Conservation (phyloP, 768 basidiomycete genomes). For the Dioszegia hungarica region DNA sequence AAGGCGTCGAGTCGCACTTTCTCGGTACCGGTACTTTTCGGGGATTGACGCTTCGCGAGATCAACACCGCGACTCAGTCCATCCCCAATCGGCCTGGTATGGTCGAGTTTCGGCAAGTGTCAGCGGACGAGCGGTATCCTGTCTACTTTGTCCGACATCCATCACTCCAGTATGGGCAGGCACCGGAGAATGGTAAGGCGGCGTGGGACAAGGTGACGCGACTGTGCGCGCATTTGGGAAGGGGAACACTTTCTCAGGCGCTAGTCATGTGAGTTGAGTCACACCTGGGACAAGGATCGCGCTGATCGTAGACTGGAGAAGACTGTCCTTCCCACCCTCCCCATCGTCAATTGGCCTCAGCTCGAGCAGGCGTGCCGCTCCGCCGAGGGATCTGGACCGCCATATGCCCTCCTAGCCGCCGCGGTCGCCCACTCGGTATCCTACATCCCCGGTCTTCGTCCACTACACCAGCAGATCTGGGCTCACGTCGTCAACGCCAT, state of each 20-base stretch:
- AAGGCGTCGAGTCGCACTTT: conserved; percentile 18
- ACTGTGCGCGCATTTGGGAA: conserved; percentile 7
- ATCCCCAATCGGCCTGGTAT: conserved; percentile 3
- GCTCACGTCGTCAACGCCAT: conserved; percentile 15
- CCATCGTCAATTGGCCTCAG: conserved; percentile 20
- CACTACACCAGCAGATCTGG: conserved; percentile 20
- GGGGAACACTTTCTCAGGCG: conserved; percentile 4
- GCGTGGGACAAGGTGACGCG: conserved; percentile 12
- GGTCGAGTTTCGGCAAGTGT: conserved; percentile 22
- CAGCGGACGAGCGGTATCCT: conserved; percentile 12
- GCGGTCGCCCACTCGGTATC: conserved; percentile 20
- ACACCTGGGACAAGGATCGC: too few relatives aligned
- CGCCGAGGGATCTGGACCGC: conserved; percentile 11
- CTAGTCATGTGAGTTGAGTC: conserved; percentile 8
- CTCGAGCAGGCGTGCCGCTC: conserved; percentile 16
- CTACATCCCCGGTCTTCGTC: conserved; percentile 18
- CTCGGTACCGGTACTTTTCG: conserved; percentile 16
- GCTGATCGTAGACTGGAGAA: neutral
- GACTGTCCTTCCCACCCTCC: conserved; percentile 16
- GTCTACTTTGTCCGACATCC: conserved; percentile 18
- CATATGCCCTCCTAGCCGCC: conserved; percentile 21
- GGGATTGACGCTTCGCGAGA: conserved; percentile 17
- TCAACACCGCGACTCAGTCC: conserved; percentile 7
- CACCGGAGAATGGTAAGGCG: conserved; percentile 12
- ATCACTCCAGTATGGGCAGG: conserved; percentile 16